phyloP scores from a whole-genome alignment of 805 yeast genomes.

The Spathaspora arborariae region DNA sequence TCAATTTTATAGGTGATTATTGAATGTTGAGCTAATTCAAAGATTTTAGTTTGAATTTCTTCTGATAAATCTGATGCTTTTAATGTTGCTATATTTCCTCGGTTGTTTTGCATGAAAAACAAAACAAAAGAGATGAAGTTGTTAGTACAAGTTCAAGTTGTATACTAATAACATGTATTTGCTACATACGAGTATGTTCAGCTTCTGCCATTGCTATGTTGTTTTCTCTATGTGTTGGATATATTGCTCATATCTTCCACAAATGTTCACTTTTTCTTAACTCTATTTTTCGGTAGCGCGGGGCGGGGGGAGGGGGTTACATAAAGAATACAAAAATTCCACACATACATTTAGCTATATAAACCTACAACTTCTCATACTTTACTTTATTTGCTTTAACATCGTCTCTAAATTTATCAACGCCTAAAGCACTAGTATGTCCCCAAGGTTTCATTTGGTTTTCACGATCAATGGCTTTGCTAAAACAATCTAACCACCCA shows the following conservation, averaged over 20 bases:
- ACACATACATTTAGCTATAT: neutral
- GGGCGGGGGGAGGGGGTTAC: too few species aligned
- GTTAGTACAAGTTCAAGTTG: neutral
- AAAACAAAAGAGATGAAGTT: neutral
- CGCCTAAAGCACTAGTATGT: conserved; percentile 31
- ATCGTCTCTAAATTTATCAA: conserved; percentile 21
- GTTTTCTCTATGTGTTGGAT: neutral
- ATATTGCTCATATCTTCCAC: neutral
- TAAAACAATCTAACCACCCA: conserved; percentile 30
- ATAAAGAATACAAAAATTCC: too few species aligned
- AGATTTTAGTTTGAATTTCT: conserved; percentile 48
- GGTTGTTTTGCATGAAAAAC: neutral
- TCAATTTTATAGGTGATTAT: conserved; percentile 39
- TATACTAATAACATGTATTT: neutral
- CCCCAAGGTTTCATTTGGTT: conserved; percentile 32
- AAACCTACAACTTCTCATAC: conserved; percentile 9
- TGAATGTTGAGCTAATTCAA: conserved; percentile 45
- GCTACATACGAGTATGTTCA: conserved; percentile 9
- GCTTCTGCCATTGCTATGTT: conserved; percentile 4
- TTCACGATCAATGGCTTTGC: conserved; percentile 27
- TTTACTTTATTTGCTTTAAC: conserved; percentile 22
- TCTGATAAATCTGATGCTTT: conserved; percentile 46
- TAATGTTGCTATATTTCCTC: conserved; percentile 27
- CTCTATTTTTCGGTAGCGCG: neutral
- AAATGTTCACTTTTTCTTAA: neutral